Evolutionary conservation across 1,139 yeast species (phyloP).

Genomic region (Yamadazyma mexicana): DNA sequence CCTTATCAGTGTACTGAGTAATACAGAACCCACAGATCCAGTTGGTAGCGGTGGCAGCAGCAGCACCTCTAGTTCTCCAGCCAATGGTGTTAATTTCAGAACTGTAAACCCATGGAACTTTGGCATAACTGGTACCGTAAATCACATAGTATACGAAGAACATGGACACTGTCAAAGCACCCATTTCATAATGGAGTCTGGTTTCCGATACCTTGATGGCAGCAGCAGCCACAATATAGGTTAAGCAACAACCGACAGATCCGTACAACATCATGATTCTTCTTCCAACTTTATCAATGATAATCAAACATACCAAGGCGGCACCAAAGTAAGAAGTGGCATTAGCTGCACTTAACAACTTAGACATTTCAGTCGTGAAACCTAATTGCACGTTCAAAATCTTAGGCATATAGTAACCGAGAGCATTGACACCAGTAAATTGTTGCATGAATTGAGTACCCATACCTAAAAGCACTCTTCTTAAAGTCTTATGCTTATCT

Average conservation of each 20-base stretch:
- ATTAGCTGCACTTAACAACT: constrained; percentile 55
- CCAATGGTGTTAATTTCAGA: constrained; percentile 55
- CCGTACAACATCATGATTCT: constrained; percentile 52
- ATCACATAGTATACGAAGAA: constrained; percentile 38
- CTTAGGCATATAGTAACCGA: constrained; percentile 39
- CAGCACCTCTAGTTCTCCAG: constrained; percentile 52
- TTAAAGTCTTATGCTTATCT: constrained; percentile 17
- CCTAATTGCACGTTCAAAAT: constrained; percentile 33
- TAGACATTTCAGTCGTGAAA: constrained; percentile 23
- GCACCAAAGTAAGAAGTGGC: constrained; percentile 56
- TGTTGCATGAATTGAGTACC: constrained; percentile 43
- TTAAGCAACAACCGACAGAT: constrained; percentile 41
- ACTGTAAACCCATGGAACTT: constrained; percentile 50
- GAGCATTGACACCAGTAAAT: constrained; percentile 41
- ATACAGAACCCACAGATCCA: constrained; percentile 47
- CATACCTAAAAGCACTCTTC: constrained; percentile 37
- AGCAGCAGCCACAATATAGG: constrained; percentile 40
- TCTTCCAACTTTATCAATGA: constrained; percentile 60
- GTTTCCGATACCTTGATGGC: constrained; percentile 28
- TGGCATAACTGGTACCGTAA: constrained; percentile 26
- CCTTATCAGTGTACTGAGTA: constrained; percentile 49
- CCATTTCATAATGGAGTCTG: constrained; percentile 28
- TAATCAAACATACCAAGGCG: constrained; percentile 55
- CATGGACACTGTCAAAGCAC: constrained; percentile 51
- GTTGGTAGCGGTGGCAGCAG: constrained; percentile 47